These are phyloP conservation scores for Discostella stelligeroides DNA, from an alignment of 108 stramenopile genomes.

Conservation along the genomic window DNA sequence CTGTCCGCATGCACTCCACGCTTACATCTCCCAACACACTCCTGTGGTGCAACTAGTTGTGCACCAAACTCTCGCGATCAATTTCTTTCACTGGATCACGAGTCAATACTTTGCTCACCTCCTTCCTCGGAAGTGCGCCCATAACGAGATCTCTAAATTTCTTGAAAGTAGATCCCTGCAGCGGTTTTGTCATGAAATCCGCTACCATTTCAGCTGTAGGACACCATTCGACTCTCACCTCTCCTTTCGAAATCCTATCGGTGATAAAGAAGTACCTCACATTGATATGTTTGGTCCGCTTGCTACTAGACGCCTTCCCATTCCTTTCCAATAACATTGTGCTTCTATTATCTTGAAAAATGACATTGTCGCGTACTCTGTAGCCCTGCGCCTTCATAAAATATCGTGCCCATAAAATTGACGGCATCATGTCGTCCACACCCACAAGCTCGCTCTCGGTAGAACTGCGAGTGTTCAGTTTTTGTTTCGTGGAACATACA, in stretches of 20 bases:
- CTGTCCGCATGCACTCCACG: too few relatives aligned
- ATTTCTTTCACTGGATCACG: too few relatives aligned
- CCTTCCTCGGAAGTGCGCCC: conserved; percentile 11
- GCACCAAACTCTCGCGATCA: too few relatives aligned
- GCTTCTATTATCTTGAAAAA: conserved; percentile 36
- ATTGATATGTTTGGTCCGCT: conserved; percentile 26
- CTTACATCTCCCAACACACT: too few relatives aligned
- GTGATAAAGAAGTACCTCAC: conserved; percentile 63
- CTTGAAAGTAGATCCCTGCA: conserved; percentile 48
- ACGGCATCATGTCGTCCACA: conserved; percentile 32
- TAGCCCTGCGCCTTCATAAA: conserved; percentile 36
- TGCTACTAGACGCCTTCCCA: conserved; percentile 9
- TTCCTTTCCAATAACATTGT: conserved; percentile 28
- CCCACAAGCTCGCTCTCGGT: conserved; percentile 45
- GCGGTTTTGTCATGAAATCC: conserved; percentile 60
- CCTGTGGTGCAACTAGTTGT: too few relatives aligned
- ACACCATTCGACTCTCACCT: conserved; percentile 40
- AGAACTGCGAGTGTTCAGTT: conserved; percentile 44
- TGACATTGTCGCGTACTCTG: conserved; percentile 8
- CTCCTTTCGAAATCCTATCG: conserved; percentile 33
- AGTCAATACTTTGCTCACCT: too few relatives aligned
- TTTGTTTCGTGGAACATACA: conserved; percentile 17
- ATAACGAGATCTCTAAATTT: conserved; percentile 44
- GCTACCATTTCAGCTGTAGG: conserved; percentile 60
- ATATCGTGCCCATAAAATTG: conserved; percentile 31